Evolutionary conservation across 2,329 filamentous ascomycete species (phyloP).

Genomic region (Monosporascus sp.): DNA sequence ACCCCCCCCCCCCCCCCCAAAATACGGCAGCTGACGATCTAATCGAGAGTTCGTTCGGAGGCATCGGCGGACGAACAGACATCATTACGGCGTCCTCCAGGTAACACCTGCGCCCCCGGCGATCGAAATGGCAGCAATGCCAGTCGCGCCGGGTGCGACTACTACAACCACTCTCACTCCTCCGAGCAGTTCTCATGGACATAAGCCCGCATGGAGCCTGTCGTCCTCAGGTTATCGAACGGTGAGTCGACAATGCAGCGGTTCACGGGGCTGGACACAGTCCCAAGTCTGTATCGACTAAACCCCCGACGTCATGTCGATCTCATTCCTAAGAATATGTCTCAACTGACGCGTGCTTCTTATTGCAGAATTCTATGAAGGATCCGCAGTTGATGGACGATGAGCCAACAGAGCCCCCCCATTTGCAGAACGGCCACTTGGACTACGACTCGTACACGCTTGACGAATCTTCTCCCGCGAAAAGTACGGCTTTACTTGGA

Average conservation of each 20-base stretch:
- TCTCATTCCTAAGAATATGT: neutral
- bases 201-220: conserved; percentile 38
- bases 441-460: conserved; percentile 15
- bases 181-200: conserved; percentile 43
- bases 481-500: conserved; percentile 15
- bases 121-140: conserved; percentile 46
- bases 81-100: neutral
- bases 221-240: conserved; percentile 18
- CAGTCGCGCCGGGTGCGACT: conserved; percentile 38
- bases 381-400: conserved; percentile 17
- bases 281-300: neutral
- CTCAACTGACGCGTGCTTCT: conserved; percentile 4
- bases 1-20: neutral
- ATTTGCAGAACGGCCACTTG: conserved; percentile 15
- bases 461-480: conserved; percentile 16
- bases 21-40: neutral
- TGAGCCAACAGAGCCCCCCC: conserved; percentile 9
- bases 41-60: neutral
- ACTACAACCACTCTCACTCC: conserved; percentile 35
- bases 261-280: neutral
- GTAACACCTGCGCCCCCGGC: conserved; percentile 14
- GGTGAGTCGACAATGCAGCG: conserved; percentile 14
- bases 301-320: neutral
- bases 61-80: neutral
- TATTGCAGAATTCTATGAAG: conserved; percentile 16